Conservation (phyloP, 306 rosid genomes). For the Quercus rubra region DNA sequence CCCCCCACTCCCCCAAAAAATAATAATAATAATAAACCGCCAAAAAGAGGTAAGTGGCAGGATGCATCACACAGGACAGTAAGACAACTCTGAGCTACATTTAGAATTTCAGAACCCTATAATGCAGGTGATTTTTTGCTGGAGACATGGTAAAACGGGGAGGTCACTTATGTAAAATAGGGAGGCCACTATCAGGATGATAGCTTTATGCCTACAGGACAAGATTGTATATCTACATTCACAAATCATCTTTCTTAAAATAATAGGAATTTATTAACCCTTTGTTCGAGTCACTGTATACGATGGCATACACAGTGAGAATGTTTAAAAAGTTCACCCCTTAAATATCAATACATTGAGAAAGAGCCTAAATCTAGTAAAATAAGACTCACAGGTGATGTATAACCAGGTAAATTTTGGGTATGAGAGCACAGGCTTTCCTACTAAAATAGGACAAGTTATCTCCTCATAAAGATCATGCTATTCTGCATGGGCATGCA, state of each 20-base stretch:
- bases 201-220: too few species aligned
- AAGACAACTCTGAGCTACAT: not conserved
- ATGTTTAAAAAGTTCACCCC: not conserved
- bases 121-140: not conserved
- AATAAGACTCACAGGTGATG: constrained; percentile 75
- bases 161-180: not conserved
- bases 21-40: too few species aligned
- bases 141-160: not conserved
- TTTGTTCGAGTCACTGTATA: not conserved
- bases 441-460: constrained; percentile 53
- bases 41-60: too few species aligned
- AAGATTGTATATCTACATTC: too few species aligned
- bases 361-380: constrained; percentile 3
- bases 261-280: too few species aligned
- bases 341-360: not conserved
- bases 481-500: constrained; percentile 64
- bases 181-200: too few species aligned
- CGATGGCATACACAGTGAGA: not conserved
- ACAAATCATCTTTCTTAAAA: too few species aligned
- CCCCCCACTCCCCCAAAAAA: too few species aligned
- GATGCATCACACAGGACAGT: too few species aligned
- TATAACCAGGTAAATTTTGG: constrained; percentile 58
- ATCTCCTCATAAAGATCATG: constrained; percentile 50
- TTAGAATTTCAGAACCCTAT: not conserved
- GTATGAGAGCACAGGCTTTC: constrained; percentile 64